Base-by-base conservation (phyloP, 768 basidiomycete species). In the Trametes villosa region DNA sequence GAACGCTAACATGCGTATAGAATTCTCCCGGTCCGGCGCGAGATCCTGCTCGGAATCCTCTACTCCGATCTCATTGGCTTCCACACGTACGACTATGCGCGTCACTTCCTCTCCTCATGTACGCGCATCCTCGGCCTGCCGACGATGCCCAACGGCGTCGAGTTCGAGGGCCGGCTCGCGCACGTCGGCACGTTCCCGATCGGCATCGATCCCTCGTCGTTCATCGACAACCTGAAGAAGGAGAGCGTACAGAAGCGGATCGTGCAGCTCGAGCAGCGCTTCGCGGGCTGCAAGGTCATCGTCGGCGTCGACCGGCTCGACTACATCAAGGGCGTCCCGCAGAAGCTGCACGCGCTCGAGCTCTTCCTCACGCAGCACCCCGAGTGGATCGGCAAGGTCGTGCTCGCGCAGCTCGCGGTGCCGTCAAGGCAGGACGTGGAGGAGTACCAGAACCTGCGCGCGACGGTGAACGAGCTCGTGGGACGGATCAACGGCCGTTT, bases 301-400 rank as follows among this genome's bases (percentile, higher is more conserved):
- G 94, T 98, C 65, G 97, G 97, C 51, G 97, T 99, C 27, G 97
- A 99, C 74, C 89, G 97, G 45, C 83, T 99, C 54, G 97, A 99
- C 73, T 99, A 99, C 77, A 98, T 99, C 87, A 99, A 99, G 82
- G 97, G 97, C 70, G 94, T 99, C 33, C 97, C 97, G 1, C 97
- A 99, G 74, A 99, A 99, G 76, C 77, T 99, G 48, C 94, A 98
- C 71, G 96, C 93, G 0, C 84, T 99, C 59, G 97, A 99, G 71
- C 85, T 96, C 42, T 99, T 99, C 85, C 83, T 99, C 31, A 86
- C 90, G 20, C 96, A 98, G 66, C 96, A 99, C 73, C 97, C 97
- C 4, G 97, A 99, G 76, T 98, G 96, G 96, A 94, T 98, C 68
- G 97, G 97, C 68, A 99, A 96, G 82, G 92, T 98, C 59, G 97